phyloP scores from a whole-genome alignment of 1,284 basidiomycete species.

The Agroathelia rolfsii region DNA sequence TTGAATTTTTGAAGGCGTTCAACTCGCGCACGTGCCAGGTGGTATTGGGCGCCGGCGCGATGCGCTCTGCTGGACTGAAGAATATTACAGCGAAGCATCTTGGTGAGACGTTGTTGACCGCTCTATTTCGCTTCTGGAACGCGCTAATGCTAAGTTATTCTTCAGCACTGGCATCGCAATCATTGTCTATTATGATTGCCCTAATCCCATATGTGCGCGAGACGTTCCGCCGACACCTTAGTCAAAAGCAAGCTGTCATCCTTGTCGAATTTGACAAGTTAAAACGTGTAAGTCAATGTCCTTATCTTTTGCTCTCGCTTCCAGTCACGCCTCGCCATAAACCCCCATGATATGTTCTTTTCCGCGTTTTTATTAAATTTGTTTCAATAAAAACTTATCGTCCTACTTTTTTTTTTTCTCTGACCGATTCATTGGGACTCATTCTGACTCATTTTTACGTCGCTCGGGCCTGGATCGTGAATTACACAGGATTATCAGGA shows the following conservation, averaged over 20 bases:
- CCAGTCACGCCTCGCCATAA: no score
- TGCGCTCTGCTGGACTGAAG: constrained; percentile 94
- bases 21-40: constrained; percentile 98
- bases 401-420: constrained; percentile 9
- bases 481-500: constrained; percentile 99
- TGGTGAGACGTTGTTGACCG: constrained; percentile 37
- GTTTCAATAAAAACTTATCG: constrained; percentile 1
- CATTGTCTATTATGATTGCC: constrained; percentile 88
- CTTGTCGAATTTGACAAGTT: constrained; percentile 97
- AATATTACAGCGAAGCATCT: constrained; percentile 99
- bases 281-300: constrained; percentile 60
- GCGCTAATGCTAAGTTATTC: constrained; percentile 8
- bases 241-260: constrained; percentile 90
- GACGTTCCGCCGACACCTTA: constrained; percentile 86
- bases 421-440: constrained; percentile 1
- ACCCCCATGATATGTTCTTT: no score
- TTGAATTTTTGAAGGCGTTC: constrained; percentile 96
- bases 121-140: constrained; percentile 6
- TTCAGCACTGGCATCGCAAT: constrained; percentile 89
- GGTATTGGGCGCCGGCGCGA: constrained; percentile 93
- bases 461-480: no score
- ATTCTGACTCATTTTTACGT: constrained; percentile 6
- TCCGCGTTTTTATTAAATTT: no score
- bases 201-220: constrained; percentile 95
- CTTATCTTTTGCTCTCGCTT: no score